A percentile compares a stretch with the other conserved stretches of the same genome.
phyloP scores from a whole-genome alignment of 148 eudicot species.

The Beta vulgaris region DNA sequence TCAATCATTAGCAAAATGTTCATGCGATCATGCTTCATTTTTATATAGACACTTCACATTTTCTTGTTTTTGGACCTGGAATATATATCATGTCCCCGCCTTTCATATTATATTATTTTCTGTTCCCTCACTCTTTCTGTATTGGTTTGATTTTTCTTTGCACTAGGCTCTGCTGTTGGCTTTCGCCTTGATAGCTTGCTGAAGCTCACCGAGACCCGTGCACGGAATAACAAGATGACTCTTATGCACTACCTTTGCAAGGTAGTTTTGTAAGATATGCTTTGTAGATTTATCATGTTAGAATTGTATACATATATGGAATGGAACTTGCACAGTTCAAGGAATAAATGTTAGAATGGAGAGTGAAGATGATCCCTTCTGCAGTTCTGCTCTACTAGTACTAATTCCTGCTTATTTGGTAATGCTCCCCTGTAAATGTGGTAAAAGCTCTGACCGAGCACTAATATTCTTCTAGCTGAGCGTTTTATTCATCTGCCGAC shows the following conservation, averaged over 20 bases:
- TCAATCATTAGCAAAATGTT: not conserved
- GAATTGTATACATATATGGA: not conserved
- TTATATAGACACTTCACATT: not conserved
- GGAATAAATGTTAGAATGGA: not conserved
- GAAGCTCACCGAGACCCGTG: slow-evolving; percentile 91
- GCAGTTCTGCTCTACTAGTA: not conserved
- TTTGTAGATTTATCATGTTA: not conserved
- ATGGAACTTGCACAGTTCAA: not conserved
- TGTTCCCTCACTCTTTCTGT: not conserved
- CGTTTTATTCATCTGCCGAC: not conserved
- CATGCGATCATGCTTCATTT: not conserved
- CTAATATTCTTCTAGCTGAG: not conserved
- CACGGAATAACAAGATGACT: slow-evolving; percentile 85
- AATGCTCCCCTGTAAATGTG: not conserved
- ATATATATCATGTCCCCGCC: not conserved
- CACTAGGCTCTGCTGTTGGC: slow-evolving; percentile 83
- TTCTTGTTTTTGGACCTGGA: not conserved
- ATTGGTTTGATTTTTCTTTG: slow-evolving; percentile 13
- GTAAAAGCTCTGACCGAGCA: not conserved
- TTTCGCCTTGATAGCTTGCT: slow-evolving; percentile 92
- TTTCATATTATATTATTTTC: not conserved
- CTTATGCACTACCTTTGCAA: slow-evolving; percentile 97
- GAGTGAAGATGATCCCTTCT: not conserved
- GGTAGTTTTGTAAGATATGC: slow-evolving; percentile 33
- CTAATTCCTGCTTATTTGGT: not conserved